These are phyloP conservation scores for Cicer bijugum DNA, from an alignment of 306 rosid species.

Conservation along the genomic window DNA sequence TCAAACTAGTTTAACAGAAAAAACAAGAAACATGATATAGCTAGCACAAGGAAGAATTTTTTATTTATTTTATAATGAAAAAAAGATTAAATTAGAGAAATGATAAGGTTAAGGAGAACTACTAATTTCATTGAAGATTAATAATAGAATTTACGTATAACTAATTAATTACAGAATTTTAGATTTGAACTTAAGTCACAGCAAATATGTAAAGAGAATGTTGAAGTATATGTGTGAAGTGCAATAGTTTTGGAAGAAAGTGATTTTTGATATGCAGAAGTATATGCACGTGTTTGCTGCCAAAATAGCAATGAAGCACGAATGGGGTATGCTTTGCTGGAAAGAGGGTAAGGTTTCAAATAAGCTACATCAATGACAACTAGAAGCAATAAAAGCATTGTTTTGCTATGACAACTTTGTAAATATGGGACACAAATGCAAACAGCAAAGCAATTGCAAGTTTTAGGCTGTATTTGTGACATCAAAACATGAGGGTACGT, in stretches of 20 bases:
- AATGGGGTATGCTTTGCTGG: conserved; percentile 73
- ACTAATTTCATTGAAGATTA: too few relatives aligned
- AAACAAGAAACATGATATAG: conserved; percentile 41
- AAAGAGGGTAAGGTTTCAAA: conserved; percentile 63
- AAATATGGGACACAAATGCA: conserved; percentile 50
- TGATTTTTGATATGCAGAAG: not conserved
- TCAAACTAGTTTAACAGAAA: conserved; percentile 30
- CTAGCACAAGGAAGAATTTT: conserved; percentile 4
- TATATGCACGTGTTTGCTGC: conserved; percentile 49
- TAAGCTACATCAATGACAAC: conserved; percentile 69
- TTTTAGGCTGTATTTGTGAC: conserved; percentile 57
- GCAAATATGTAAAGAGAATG: too few relatives aligned
- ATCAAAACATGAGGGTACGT: conserved; percentile 51
- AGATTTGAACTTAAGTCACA: too few relatives aligned
- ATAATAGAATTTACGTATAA: too few relatives aligned
- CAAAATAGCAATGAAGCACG: conserved; percentile 46
- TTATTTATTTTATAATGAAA: too few relatives aligned
- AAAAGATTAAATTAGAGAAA: too few relatives aligned
- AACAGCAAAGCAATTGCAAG: conserved; percentile 66
- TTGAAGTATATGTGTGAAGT: too few relatives aligned
- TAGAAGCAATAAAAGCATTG: conserved; percentile 50
- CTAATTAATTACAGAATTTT: too few relatives aligned
- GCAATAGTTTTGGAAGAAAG: too few relatives aligned
- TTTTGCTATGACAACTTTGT: conserved; percentile 47
- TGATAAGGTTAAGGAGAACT: too few relatives aligned